phyloP scores from a whole-genome alignment of 768 basidiomycete species.

The Lepiota subincarnata region DNA sequence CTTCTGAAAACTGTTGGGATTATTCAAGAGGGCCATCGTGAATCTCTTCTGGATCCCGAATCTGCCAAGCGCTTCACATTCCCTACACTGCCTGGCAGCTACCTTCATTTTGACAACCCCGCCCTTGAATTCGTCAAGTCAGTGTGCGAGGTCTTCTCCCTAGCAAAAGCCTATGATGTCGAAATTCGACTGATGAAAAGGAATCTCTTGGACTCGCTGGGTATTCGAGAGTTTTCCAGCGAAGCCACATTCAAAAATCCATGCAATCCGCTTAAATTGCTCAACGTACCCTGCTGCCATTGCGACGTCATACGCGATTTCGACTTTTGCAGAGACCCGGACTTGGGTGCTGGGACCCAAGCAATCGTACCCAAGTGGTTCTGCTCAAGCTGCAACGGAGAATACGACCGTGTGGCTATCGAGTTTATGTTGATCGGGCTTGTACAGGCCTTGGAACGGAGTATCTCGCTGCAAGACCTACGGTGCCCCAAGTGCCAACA shows the following conservation, averaged over 20 bases:
- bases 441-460: conserved; percentile 63
- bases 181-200: conserved; percentile 88
- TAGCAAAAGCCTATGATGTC: conserved; percentile 77
- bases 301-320: conserved; percentile 87
- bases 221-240: conserved; percentile 79
- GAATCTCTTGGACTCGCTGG: conserved; percentile 83
- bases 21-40: conserved; percentile 56
- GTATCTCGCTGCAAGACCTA: conserved; percentile 86
- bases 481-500: conserved; percentile 87
- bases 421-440: conserved; percentile 83
- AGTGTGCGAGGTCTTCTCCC: conserved; percentile 71
- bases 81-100: conserved; percentile 83
- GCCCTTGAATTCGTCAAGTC: conserved; percentile 88
- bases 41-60: conserved; percentile 53
- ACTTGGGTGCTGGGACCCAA: conserved; percentile 60
- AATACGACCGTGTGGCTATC: conserved; percentile 86
- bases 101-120: conserved; percentile 75
- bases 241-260: conserved; percentile 90
- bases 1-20: conserved; percentile 67
- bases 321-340: conserved; percentile 92
- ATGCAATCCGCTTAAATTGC: conserved; percentile 80
- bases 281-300: conserved; percentile 83
- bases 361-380: conserved; percentile 58
- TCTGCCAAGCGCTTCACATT: conserved; percentile 63
- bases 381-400: conserved; percentile 70